A percentile compares a stretch with the other conserved stretches of the same genome.
Evolutionary conservation across 208 protist species (phyloP).

Genomic region (Leishmania tarentolae): DNA sequence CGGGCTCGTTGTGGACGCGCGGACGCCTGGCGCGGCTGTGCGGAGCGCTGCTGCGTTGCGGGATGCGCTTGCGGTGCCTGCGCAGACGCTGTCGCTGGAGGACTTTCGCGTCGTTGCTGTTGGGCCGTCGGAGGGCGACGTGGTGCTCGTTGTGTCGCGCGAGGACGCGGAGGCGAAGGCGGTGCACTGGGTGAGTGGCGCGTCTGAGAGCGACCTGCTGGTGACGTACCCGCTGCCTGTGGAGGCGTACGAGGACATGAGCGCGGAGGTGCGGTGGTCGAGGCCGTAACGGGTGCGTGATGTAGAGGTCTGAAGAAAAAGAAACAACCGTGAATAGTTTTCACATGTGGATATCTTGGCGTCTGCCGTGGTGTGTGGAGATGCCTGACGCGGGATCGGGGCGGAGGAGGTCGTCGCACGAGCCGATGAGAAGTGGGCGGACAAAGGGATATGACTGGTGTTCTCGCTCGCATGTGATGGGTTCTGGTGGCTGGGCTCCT

Average conservation of each 20-base stretch:
- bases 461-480: no score
- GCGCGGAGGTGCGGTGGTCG: conserved; percentile 31
- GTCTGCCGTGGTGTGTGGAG: background rate
- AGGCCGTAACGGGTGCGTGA: background rate
- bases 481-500: background rate
- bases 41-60: background rate
- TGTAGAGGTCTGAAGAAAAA: background rate
- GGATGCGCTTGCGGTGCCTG: conserved; percentile 36
- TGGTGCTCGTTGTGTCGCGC: conserved; percentile 37
- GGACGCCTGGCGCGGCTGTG: conserved; percentile 14
- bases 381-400: background rate
- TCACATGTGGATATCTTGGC: background rate
- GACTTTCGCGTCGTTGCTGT: conserved; percentile 46
- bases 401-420: background rate
- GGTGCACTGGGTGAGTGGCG: conserved; percentile 50
- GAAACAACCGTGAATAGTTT: background rate
- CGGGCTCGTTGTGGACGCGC: conserved; percentile 37
- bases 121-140: conserved; percentile 19
- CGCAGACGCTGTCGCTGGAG: conserved; percentile 61
- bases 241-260: conserved; percentile 43
- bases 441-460: background rate
- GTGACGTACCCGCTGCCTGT: conserved; percentile 47
- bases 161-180: conserved; percentile 35
- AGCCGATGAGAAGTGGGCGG: background rate
- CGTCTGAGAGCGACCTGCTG: conserved; percentile 56